A percentile compares a stretch with the other conserved stretches of the same genome.
phyloP scores from a whole-genome alignment of 176 grass and related monocot genomes.

The Oryza brachyantha region DNA sequence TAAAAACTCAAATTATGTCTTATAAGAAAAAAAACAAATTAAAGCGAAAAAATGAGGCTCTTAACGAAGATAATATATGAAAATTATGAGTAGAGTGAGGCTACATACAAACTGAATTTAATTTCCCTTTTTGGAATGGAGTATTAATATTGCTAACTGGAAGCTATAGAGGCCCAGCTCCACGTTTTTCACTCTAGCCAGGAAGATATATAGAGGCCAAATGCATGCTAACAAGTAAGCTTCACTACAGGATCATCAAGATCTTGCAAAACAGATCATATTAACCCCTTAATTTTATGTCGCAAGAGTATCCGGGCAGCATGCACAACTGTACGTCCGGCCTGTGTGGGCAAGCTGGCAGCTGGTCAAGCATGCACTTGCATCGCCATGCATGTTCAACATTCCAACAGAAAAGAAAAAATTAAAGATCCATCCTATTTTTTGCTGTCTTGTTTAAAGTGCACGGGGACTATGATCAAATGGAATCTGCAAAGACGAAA shows the following conservation, averaged over 20 bases:
- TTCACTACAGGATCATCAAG: not conserved
- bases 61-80: too few species aligned
- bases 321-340: slow-evolving; percentile 45
- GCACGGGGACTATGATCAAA: slow-evolving; percentile 2
- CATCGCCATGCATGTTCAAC: slow-evolving; percentile 3
- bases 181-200: not conserved
- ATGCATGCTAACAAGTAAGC: slow-evolving; percentile 3
- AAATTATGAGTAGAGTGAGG: too few species aligned
- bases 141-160: not conserved
- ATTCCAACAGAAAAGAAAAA: slow-evolving; percentile 15
- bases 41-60: too few species aligned
- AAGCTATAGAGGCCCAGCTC: not conserved
- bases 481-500: slow-evolving; percentile 11
- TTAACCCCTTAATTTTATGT: slow-evolving; percentile 8
- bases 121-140: too few species aligned
- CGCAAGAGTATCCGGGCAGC: slow-evolving; percentile 25
- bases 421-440: not conserved
- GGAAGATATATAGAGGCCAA: not conserved
- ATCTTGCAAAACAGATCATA: not conserved
- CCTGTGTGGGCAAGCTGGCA: slow-evolving; percentile 36
- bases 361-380: not conserved
- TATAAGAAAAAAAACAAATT: too few species aligned
- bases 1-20: too few species aligned
- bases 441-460: slow-evolving; percentile 25
- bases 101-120: too few species aligned